Base-by-base conservation (phyloP, 2,329 filamentous ascomycete genomes). In the Claviceps purpurea region DNA sequence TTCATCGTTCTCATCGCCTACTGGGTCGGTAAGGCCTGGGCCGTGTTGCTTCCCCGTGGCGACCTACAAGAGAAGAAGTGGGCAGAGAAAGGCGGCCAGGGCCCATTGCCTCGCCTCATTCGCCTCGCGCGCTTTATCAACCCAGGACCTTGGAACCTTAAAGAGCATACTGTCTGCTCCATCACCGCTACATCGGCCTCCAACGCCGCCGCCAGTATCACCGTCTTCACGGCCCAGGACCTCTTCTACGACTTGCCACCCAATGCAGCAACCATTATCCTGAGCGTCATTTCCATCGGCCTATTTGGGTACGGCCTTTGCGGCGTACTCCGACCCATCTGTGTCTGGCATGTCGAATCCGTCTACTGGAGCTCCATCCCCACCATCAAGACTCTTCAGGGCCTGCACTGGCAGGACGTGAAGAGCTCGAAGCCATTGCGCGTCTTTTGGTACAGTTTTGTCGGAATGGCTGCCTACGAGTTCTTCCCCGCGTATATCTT, bases 1-100 rank as follows among this genome's bases (percentile, higher is more conserved):
- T 79, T 79, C 52, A 77, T 79, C 50, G 75, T 78, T 5, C 69
- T 80, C 42, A 77, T 80, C 46, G 73, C 74, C 13, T 79, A 79
- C 62, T 78, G 79, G 48, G 49, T 73, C 2, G 77, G 77, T 8
- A 74, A 64, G 18, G 63, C 58, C 4, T 64, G 62, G 62, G 60
- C 61, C 1, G 50, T 53, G 1, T 14, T 54, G 4, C 50, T 54
- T 34, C 53, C 77, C 1, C 75, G 76, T 5, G 76, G 76, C 13
- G 77, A 80, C 50, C 62, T 61, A 16, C 61, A 69, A 4, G 69
- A 76, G 52, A 67, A 71, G 26, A 62, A 66, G 43, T 79, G 76
- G 75, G 68, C 70, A 46, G 66, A 59, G 3, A 60, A 61, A 14
- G 67, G 68, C 3, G 68, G 68, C 6, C 59, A 70, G 3, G 73